Conservation (phyloP, 2,329 filamentous ascomycete species). For the Sclerotiophoma versabilis region DNA sequence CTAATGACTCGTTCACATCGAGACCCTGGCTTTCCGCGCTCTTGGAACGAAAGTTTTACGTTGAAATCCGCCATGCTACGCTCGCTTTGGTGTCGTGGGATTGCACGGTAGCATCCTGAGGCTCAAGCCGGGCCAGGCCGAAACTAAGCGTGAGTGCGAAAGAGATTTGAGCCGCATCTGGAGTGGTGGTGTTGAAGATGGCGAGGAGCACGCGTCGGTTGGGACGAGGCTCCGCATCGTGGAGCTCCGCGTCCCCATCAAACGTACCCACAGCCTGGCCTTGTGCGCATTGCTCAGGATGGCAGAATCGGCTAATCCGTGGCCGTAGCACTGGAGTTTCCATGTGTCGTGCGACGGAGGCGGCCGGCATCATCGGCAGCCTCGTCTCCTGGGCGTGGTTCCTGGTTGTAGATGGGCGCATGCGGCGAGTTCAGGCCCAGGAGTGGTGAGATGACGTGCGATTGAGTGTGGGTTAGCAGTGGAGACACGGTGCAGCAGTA, state of each 20-base stretch:
- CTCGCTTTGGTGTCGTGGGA: slow-evolving; percentile 6
- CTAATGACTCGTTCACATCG: slow-evolving; percentile 14
- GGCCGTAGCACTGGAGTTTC: background rate
- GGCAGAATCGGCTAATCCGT: background rate
- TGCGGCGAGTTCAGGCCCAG: background rate
- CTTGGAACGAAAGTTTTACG: slow-evolving; percentile 4
- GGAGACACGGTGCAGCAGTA: background rate
- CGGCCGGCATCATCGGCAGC: background rate
- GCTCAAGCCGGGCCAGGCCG: slow-evolving; percentile 15
- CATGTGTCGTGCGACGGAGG: slow-evolving; percentile 1
- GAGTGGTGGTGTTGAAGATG: background rate
- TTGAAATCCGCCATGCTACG: slow-evolving; percentile 8
- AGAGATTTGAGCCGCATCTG: background rate
- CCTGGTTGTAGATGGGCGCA: background rate
- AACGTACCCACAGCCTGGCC: background rate
- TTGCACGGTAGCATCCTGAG: slow-evolving; percentile 5
- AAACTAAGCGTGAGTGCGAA: slow-evolving; percentile 2
- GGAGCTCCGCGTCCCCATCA: slow-evolving; percentile 4
- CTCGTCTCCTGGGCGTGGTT: background rate
- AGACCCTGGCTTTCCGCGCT: slow-evolving; percentile 3
- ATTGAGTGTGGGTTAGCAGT: background rate
- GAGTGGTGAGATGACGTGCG: background rate
- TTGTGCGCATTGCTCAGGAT: too few relatives aligned
- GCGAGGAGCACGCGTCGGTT: background rate
- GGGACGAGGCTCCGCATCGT: slow-evolving; percentile 3